Conservation (phyloP, 306 rosid genomes). For the Aeschynomene evenia region DNA sequence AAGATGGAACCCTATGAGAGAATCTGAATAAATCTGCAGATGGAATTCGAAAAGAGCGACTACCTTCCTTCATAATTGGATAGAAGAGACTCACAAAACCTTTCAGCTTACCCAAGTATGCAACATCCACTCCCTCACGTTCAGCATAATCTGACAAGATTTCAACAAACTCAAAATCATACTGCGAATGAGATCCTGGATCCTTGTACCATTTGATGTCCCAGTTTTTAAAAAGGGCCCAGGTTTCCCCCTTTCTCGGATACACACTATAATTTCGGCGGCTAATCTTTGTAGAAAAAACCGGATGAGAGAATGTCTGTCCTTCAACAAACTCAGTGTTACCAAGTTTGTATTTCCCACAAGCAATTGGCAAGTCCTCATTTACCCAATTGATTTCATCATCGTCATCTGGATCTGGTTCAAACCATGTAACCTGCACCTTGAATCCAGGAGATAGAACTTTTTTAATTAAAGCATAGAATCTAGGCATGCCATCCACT, state of each 20-base stretch:
- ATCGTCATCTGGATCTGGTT: conserved; percentile 54
- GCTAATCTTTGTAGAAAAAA: conserved; percentile 41
- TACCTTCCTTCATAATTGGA: conserved; percentile 40
- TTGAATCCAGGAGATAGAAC: conserved; percentile 60
- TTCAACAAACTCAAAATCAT: conserved; percentile 70
- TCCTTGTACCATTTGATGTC: conserved; percentile 57
- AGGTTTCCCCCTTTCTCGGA: conserved; percentile 81
- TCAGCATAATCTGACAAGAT: conserved; percentile 56
- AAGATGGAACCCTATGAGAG: conserved; percentile 86
- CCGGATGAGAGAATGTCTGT: conserved; percentile 73
- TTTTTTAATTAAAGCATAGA: conserved; percentile 67
- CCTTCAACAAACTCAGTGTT: conserved; percentile 27
- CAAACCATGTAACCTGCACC: conserved; percentile 74
- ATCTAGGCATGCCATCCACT: conserved; percentile 83
- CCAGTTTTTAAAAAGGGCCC: conserved; percentile 92
- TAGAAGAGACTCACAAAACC: conserved; percentile 70
- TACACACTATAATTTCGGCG: conserved; percentile 38
- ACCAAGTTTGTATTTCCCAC: conserved; percentile 65
- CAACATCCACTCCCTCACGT: conserved; percentile 67
- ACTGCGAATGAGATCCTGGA: conserved; percentile 34
- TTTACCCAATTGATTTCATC: conserved; percentile 44
- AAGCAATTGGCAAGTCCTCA: conserved; percentile 60
- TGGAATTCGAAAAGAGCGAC: conserved; percentile 38
- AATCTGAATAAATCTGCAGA: conserved; percentile 65
- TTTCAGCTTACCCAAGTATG: conserved; percentile 64